These are phyloP conservation scores for Waitea zeae DNA, from an alignment of 1,284 basidiomycete genomes.

Conservation along the genomic window DNA sequence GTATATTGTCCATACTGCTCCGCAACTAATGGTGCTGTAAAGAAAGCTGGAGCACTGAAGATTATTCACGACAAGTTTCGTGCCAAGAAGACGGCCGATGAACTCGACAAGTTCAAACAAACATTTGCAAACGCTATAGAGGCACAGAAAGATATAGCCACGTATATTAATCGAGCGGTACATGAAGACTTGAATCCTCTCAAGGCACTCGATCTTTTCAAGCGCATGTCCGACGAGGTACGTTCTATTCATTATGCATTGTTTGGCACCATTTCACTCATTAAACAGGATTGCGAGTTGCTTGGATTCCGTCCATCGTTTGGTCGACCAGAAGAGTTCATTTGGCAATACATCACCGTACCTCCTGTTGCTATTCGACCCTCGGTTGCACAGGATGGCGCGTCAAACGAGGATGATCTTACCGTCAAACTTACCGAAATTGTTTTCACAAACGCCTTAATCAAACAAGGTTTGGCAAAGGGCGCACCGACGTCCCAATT, in stretches of 20 bases:
- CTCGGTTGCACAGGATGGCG: constrained; percentile 92
- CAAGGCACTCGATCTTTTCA: constrained; percentile 88
- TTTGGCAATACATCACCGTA: constrained; percentile 99
- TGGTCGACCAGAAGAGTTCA: constrained; percentile 92
- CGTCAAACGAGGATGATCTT: constrained; percentile 96
- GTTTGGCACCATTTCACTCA: no score
- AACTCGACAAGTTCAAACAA: constrained; percentile 78
- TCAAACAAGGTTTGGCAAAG: constrained; percentile 80
- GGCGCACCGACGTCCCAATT: constrained; percentile 80
- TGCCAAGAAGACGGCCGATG: constrained; percentile 84
- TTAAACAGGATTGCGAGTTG: constrained; percentile 85
- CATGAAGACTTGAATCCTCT: constrained; percentile 93
- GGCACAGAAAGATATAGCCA: constrained; percentile 74
- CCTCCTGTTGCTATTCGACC: constrained; percentile 97
- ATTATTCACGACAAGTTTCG: constrained; percentile 98
- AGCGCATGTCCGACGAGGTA: constrained; percentile 84
- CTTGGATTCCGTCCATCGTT: constrained; percentile 81
- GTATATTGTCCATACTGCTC: constrained; percentile 90
- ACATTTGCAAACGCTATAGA: constrained; percentile 76
- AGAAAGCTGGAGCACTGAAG: constrained; percentile 88
- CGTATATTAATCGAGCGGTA: constrained; percentile 78
- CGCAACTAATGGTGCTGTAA: constrained; percentile 89
- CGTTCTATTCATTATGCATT: no score
- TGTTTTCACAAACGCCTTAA: constrained; percentile 86
- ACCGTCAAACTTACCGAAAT: constrained; percentile 98